A percentile compares a stretch with the other conserved stretches of the same genome.
phyloP scores from a whole-genome alignment of 129 eudicot species.

The Rutidosis leptorrhynchoides region DNA sequence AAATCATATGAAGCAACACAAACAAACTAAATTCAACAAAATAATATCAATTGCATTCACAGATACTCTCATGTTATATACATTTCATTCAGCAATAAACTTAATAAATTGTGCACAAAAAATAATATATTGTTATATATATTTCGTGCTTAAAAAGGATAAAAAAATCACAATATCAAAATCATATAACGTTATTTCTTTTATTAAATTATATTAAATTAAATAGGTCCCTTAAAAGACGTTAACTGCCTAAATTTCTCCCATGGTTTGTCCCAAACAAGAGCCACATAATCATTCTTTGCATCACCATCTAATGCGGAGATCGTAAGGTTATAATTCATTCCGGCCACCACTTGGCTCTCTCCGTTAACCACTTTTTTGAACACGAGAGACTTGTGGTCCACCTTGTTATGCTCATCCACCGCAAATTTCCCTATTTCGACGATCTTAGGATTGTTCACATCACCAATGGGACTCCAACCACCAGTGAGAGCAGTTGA shows the following conservation, averaged over 20 bases:
- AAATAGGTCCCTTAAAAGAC: slow-evolving; percentile 29
- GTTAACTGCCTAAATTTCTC: slow-evolving; percentile 11
- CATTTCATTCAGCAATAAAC: too few species aligned
- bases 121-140: too few species aligned
- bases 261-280: slow-evolving; percentile 26
- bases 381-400: slow-evolving; percentile 9
- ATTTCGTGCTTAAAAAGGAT: not conserved
- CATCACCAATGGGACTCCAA: not conserved
- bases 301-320: not conserved
- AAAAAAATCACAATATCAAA: not conserved
- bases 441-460: not conserved
- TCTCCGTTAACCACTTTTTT: slow-evolving; percentile 22
- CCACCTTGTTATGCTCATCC: slow-evolving; percentile 16
- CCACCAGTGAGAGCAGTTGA: not conserved
- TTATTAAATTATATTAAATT: too few species aligned
- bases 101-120: not conserved
- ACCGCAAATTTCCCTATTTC: slow-evolving; percentile 20
- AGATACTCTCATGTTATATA: too few species aligned
- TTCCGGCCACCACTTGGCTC: slow-evolving; percentile 24
- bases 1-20: not conserved
- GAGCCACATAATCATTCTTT: slow-evolving; percentile 10
- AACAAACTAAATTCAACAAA: too few species aligned
- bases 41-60: not conserved
- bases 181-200: not conserved
- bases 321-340: slow-evolving; percentile 22